Conservation (phyloP, 441 rosid genomes). For the Croton setiger region DNA sequence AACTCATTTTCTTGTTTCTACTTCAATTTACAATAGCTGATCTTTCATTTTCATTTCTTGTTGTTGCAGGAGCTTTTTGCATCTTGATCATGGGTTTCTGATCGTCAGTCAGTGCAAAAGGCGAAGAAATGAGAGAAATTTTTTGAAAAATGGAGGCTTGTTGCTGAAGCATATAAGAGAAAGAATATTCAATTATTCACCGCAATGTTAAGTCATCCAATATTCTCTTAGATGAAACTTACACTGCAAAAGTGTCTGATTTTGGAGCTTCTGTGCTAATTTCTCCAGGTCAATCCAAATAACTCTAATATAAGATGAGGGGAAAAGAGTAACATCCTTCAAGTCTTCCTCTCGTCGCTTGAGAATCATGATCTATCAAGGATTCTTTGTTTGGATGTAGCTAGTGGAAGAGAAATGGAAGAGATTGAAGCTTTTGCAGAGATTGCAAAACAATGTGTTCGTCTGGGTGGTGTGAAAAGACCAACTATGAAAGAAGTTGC, state of each 20-base stretch:
- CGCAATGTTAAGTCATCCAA: not conserved
- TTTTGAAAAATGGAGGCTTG: no score
- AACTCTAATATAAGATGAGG: slow-evolving; percentile 1
- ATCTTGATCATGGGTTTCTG: no score
- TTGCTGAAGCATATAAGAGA: no score
- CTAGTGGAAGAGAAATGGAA: slow-evolving; percentile 22
- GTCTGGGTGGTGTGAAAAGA: slow-evolving; percentile 17
- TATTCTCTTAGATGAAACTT: slow-evolving; percentile 22
- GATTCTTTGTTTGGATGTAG: slow-evolving; percentile 19
- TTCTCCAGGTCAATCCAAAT: slow-evolving; percentile 23
- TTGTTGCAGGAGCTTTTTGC: no score
- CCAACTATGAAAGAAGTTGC: slow-evolving; percentile 34
- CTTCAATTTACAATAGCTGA: no score
- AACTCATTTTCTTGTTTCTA: no score
- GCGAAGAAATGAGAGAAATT: no score
- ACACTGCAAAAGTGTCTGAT: slow-evolving; percentile 27
- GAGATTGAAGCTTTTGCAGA: slow-evolving; percentile 29
- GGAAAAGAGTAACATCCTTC: slow-evolving; percentile 19
- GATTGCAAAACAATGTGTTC: slow-evolving; percentile 22
- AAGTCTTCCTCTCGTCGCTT: slow-evolving; percentile 18
- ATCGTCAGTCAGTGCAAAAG: no score
- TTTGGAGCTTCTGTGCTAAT: slow-evolving; percentile 33
- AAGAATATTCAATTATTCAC: no score
- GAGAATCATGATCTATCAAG: slow-evolving; percentile 8
- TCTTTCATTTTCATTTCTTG: no score